Evolutionary conservation across 306 rosid species (phyloP).

Genomic region (Vigna radiata): DNA sequence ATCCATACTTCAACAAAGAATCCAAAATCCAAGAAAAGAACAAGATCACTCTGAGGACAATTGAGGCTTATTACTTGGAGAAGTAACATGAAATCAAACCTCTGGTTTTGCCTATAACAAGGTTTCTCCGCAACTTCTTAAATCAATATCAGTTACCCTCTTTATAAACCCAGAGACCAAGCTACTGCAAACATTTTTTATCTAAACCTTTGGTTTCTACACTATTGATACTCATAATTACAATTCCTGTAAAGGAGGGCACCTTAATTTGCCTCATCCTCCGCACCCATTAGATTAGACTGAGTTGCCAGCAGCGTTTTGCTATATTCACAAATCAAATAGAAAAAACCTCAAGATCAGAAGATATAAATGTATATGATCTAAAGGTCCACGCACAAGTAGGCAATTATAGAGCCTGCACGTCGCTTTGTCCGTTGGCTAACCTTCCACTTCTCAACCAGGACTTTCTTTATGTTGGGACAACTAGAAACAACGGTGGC

Average conservation of each 20-base stretch:
- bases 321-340: not conserved
- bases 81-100: not conserved
- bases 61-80: not conserved
- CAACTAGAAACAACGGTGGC: constrained; percentile 80
- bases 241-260: constrained; percentile 3
- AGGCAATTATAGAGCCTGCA: constrained; percentile 75
- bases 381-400: constrained; percentile 74
- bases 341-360: not conserved
- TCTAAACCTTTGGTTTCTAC: constrained; percentile 11
- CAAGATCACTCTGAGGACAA: constrained; percentile 1
- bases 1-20: not conserved
- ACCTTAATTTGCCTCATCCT: constrained; percentile 21
- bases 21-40: not conserved
- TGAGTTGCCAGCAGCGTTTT: constrained; percentile 18
- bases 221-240: constrained; percentile 1
- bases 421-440: constrained; percentile 76
- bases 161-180: constrained; percentile 1
- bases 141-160: constrained; percentile 14
- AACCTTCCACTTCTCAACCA: constrained; percentile 87
- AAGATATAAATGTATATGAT: constrained; percentile 18
- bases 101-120: constrained; percentile 21
- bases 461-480: constrained; percentile 72
- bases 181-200: constrained; percentile 5
- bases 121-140: not conserved
- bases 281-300: constrained; percentile 1